These are phyloP conservation scores for Vitis amurensis DNA, from an alignment of 164 flowering plant genomes.

Conservation along the genomic window DNA sequence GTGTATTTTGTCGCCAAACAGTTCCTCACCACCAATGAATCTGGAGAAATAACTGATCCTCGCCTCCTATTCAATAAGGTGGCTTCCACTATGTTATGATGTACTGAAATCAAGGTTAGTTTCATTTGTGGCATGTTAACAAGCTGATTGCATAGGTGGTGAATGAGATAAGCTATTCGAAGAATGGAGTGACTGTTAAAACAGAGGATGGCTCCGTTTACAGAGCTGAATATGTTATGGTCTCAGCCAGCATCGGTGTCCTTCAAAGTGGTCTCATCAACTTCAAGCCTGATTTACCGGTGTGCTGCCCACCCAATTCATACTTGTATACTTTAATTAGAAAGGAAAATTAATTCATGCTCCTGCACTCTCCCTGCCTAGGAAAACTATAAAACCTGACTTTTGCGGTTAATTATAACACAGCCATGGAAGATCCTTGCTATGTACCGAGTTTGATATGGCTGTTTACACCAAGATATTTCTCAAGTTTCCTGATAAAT, in stretches of 20 bases:
- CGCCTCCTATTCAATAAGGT: conserved; percentile 90
- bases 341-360: background rate
- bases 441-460: conserved; percentile 68
- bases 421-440: conserved; percentile 91
- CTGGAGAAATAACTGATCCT: conserved; percentile 58
- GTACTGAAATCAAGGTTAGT: background rate
- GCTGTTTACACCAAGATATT: conserved; percentile 95
- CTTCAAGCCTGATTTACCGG: conserved; percentile 33
- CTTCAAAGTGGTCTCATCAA: conserved; percentile 85
- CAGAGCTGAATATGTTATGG: conserved; percentile 71
- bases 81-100: background rate
- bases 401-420: conserved; percentile 8
- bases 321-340: conserved; percentile 51
- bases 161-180: conserved; percentile 76
- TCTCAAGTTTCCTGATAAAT: conserved; percentile 77
- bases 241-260: conserved; percentile 91
- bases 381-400: too few relatives aligned
- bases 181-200: conserved; percentile 67
- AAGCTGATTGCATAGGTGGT: conserved; percentile 45
- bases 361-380: too few relatives aligned
- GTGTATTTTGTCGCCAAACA: conserved; percentile 70
- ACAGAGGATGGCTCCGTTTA: conserved; percentile 80
- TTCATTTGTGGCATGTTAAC: conserved; percentile 33
- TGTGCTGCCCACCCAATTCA: conserved; percentile 12
- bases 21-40: conserved; percentile 56